Base-by-base conservation (phyloP, 768 basidiomycete species). In the Lactifluus piperatus region DNA sequence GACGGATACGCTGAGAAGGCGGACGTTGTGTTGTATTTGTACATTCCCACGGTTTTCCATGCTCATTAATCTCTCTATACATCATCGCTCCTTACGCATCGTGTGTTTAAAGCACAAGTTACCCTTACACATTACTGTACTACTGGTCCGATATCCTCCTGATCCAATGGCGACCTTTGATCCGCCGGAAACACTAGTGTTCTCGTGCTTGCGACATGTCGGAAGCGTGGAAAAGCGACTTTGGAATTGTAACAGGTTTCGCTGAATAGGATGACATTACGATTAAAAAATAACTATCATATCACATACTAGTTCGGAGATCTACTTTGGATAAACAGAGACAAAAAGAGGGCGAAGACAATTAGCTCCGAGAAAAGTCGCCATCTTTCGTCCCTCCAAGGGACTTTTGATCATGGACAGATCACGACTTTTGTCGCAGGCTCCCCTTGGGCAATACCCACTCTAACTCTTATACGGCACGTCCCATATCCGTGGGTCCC, bases 101-200 rank as follows among this genome's bases (percentile, higher is more conserved):
- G 6, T 22, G 36, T 48, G 36, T 59, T 59, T 50, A 29, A 36
- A 20, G 30, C 39, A 58, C n/a, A 39, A 51, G 41, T 39, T 30
- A 41, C 41, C 45, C 8, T n/a, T 29, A 59, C 32, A 36, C 39
- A 48, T 45, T 56, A 63, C 58, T 63, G 62, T 66, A 62, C 34
- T 65, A 56, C 46, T 46, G 57, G 56, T 56, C 20, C 18, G 47
- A 49, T 56, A 56, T 47, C 39, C 22, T 4, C 41, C 10, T 56
- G 39, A 56, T 56, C 9, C 5, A 56, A 26, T 29, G 34, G 24
- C 14, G 46, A 48, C 14, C 48, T 56, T 43, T 16, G 43, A 18
- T 39, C 37, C 7, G 41, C 16, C 14, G 14, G 4, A 11, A 36
- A 11, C 36, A 14, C 36, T 4, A 36, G n/a, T 18, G n/a, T 41